These are phyloP conservation scores for Cyclanthera cordifolia DNA, from an alignment of 306 rosid species.

Conservation along the genomic window DNA sequence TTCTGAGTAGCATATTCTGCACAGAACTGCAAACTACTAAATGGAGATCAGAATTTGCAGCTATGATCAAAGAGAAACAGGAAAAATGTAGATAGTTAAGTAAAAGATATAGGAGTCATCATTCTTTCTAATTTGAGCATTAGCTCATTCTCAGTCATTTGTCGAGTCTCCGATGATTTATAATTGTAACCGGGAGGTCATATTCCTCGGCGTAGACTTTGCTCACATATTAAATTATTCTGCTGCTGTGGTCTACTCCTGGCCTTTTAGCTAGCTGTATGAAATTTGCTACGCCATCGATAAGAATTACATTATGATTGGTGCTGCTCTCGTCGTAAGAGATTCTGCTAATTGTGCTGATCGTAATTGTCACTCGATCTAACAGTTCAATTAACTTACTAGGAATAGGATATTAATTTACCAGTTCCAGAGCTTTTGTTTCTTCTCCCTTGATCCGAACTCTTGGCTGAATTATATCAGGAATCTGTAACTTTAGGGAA, in stretches of 20 bases:
- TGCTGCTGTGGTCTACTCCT: conserved; percentile 3
- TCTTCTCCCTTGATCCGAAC: background rate
- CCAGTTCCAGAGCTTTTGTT: background rate
- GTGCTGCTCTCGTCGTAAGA: background rate
- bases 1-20: conserved; percentile 34
- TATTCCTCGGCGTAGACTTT: background rate
- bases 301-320: background rate
- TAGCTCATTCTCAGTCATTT: background rate
- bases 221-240: background rate
- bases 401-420: background rate
- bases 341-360: conserved; percentile 12
- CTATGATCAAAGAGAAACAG: conserved; percentile 42
- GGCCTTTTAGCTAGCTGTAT: conserved; percentile 2
- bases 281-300: background rate
- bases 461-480: background rate
- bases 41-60: conserved; percentile 32
- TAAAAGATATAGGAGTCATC: conserved; percentile 23
- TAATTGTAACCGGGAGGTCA: conserved; percentile 4
- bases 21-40: conserved; percentile 25
- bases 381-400: background rate
- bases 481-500: background rate
- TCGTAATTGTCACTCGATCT: background rate
- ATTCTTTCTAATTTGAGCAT: conserved; percentile 33
- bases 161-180: conserved; percentile 8
- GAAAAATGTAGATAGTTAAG: conserved; percentile 34